Percentiles rank a stretch among this genome's conserved stretches.
Conservation (phyloP, 2,329 filamentous ascomycete species). For the Trichoderma aggressivum region DNA sequence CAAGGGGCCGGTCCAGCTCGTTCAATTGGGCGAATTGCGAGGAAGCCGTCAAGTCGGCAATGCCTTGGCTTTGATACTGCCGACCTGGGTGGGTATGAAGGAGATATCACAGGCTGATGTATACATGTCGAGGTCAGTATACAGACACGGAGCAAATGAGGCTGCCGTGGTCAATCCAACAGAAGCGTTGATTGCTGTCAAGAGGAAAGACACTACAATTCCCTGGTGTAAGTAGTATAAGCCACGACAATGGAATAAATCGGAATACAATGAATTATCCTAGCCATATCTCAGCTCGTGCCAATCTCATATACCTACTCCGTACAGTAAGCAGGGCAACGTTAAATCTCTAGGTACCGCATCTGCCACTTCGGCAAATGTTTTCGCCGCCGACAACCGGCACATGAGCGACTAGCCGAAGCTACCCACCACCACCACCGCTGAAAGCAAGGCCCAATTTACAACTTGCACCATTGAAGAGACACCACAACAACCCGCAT, state of each 20-base stretch:
- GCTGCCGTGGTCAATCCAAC: not conserved
- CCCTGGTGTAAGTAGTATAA: not conserved
- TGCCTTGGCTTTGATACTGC: not conserved
- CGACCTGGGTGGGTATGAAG: no score
- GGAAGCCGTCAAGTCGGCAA: not conserved
- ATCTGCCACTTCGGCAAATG: conserved; percentile 5
- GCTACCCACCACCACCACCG: conserved; percentile 20
- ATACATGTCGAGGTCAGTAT: not conserved
- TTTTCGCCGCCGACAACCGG: conserved; percentile 14
- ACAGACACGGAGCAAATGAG: not conserved
- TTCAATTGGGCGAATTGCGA: not conserved
- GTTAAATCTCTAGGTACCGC: not conserved
- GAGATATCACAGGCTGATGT: not conserved
- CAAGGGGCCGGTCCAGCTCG: not conserved
- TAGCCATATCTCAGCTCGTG: not conserved
- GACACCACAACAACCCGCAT: not conserved
- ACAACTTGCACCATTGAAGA: conserved; percentile 6
- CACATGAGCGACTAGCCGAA: conserved; percentile 3
- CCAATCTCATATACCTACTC: not conserved
- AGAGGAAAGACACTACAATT: not conserved
- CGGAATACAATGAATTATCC: not conserved
- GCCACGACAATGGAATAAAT: not conserved
- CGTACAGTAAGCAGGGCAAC: not conserved
- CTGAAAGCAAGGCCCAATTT: not conserved
- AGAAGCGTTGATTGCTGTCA: not conserved